Conservation (phyloP, 106 monocot genomes). For the Dendrobium nobile region DNA sequence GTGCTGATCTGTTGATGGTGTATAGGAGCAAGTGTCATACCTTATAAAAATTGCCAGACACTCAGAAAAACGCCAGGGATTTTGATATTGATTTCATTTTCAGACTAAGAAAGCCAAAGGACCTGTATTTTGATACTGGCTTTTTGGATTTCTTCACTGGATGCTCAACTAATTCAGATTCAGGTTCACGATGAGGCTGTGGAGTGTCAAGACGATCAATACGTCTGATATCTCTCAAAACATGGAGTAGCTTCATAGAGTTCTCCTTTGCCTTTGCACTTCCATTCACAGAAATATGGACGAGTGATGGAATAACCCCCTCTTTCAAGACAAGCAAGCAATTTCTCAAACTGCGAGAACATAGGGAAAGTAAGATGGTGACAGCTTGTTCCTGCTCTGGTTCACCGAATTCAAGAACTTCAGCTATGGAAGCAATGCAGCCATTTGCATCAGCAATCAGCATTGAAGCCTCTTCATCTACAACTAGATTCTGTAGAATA, state of each 20-base stretch:
- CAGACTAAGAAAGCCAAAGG: conserved; percentile 40
- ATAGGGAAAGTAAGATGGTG: conserved; percentile 40
- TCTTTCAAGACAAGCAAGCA: conserved; percentile 68
- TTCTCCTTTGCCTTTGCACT: conserved; percentile 32
- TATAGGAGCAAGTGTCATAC: background rate
- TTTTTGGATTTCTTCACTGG: conserved; percentile 7
- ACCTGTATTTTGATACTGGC: conserved; percentile 13
- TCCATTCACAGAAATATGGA: conserved; percentile 74
- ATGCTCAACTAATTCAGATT: conserved; percentile 4
- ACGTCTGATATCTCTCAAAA: conserved; percentile 56
- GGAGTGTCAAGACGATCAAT: conserved; percentile 18
- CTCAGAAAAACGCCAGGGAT: conserved; percentile 18
- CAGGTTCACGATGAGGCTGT: conserved; percentile 11
- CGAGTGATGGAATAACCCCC: conserved; percentile 73
- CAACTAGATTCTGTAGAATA: conserved; percentile 39
- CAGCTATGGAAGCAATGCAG: conserved; percentile 48
- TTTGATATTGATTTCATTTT: conserved; percentile 36
- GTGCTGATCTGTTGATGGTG: no score
- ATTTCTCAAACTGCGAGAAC: conserved; percentile 35
- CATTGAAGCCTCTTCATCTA: conserved; percentile 30
- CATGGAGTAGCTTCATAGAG: conserved; percentile 47
- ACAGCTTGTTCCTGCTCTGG: conserved; percentile 57
- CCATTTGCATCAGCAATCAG: conserved; percentile 37
- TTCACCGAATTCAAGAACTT: conserved; percentile 51
- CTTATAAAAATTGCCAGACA: background rate